Evolutionary conservation across 257 asterid genomes (phyloP).

Genomic region (Knoxia roxburghii): DNA sequence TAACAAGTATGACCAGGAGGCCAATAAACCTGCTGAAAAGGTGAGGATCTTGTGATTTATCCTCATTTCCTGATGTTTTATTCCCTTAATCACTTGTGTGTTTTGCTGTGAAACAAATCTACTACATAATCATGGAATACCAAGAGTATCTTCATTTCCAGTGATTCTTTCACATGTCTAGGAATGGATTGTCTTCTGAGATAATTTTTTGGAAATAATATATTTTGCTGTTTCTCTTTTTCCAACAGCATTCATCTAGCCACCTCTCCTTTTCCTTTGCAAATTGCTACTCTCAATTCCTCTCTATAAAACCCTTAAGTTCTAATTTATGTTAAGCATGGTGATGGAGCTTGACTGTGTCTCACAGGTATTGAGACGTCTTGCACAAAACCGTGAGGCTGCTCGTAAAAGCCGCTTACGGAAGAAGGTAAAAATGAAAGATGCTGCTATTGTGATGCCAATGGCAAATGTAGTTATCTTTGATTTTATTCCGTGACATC

Average conservation of each 20-base stretch:
- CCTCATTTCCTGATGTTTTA: background rate
- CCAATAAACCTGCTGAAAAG: constrained; percentile 62
- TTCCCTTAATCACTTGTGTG: background rate
- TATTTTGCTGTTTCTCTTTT: background rate
- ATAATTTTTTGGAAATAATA: background rate
- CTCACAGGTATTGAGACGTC: constrained; percentile 74
- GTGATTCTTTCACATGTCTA: background rate
- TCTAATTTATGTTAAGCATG: constrained; percentile 3
- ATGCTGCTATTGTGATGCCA: background rate
- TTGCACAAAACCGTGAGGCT: constrained; percentile 97
- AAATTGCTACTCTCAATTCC: background rate
- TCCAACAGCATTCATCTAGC: background rate
- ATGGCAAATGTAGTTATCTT: background rate
- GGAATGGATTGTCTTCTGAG: background rate
- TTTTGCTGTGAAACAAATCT: background rate
- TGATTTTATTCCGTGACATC: background rate
- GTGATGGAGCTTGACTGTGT: constrained; percentile 9
- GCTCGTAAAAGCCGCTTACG: constrained; percentile 90
- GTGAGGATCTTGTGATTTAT: constrained; percentile 27
- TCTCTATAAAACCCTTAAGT: background rate
- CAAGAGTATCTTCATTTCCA: background rate
- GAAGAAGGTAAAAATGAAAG: constrained; percentile 49
- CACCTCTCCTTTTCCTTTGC: background rate
- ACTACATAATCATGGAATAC: background rate
- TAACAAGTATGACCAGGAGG: constrained; percentile 62